Evolutionary conservation across 148 eudicot species (phyloP), one percentile per base, ranked within the genome.

Genomic region (Nepenthes mirabilis): DNA sequence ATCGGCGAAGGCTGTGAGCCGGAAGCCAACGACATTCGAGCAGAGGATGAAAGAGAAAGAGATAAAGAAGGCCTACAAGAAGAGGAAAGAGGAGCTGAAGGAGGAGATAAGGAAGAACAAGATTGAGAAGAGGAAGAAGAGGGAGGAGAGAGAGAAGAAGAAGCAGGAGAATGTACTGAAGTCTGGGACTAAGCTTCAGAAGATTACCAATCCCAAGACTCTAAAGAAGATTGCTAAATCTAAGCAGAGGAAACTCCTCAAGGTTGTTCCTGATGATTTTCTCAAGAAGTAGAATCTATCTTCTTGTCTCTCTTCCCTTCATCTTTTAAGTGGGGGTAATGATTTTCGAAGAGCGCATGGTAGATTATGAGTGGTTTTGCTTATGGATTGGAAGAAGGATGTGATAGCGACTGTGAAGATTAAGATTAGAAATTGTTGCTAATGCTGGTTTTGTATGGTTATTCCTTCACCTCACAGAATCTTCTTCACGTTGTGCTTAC

Each of bases 171-270:
- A 85, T 13, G 68, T 84, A 6, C 47, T 93, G 5, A 80, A 69
- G 59, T 67, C 85, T 14, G 99, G 99, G 23, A 84, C 89, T 2
- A 89, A 84, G 80, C 65, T 93, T 10, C 99, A 93, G 87, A 78
- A 68, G 75, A 81, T 93, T 55, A 72, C 91, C 0, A 93, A 93
- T 45, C 99, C 96, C 4, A 89, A 86, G 40, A 89, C 99, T 0
- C 74, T 89, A 1, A 77, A 89, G 89, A 86, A 82, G 91, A 75
- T 93, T 64, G 80, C 90, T 1, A 86, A 88, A 37, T 82, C 88
- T 1, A 88, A 84, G 73, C 76, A 88, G 61, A 61, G 80, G 60
- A 93, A 93, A 77, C 72, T 63, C 6, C 91, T 93, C 57, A 88
- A 81, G 84, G 81, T 83, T 62, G 83, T 86, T 11, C 68, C 99